Evolutionary conservation across 1,139 yeast species (phyloP), one percentile per base, ranked within the genome.

Genomic region (Yamadazyma songkhlaensis): DNA sequence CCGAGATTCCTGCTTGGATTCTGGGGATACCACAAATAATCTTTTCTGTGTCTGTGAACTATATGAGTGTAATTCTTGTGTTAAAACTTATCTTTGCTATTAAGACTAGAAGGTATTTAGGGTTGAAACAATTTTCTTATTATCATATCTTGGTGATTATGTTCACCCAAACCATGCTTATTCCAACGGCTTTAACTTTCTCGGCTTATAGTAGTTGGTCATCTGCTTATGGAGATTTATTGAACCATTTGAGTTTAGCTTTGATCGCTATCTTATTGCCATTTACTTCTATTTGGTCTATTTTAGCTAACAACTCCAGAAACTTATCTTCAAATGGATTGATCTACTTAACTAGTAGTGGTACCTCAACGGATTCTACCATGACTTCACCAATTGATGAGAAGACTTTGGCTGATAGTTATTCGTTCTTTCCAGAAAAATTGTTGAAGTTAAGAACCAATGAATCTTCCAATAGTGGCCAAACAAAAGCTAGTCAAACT

Each of bases 241-340:
- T 59, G 10, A 39, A 49, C 5, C 52, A 58, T 31, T 44, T 64
- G 9, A 57, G 65, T 35, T 42, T 58, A 13, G 47, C 67, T 12
- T 40, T 69, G 4, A 60, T 64, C 10, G 84, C 84, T 0, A 54
- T 86, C 25, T 83, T 89, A 7, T 65, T 89, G 38, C 97, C 97
- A 1, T 62, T 89, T 35, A 80, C 95, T 0, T 80, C 96, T 0
- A 74, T 88, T 72, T 89, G 97, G 97, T 95, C 96, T 1, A 60
- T 75, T 3, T 60, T 81, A n/a, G 72, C 79, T 2, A 78, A 77
- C 47, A 72, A 72, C 37, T 39, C 52, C 15, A 40, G 50, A 30
- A 34, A 34, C 21, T 36, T 39, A n/a, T 22, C 39, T 4, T 32
- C 42, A 2, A 21, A 38, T 28, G 35, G 44, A 14, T 45, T 46